Base-by-base conservation (phyloP, 345 rosid species). In the Durio zibethinus region DNA sequence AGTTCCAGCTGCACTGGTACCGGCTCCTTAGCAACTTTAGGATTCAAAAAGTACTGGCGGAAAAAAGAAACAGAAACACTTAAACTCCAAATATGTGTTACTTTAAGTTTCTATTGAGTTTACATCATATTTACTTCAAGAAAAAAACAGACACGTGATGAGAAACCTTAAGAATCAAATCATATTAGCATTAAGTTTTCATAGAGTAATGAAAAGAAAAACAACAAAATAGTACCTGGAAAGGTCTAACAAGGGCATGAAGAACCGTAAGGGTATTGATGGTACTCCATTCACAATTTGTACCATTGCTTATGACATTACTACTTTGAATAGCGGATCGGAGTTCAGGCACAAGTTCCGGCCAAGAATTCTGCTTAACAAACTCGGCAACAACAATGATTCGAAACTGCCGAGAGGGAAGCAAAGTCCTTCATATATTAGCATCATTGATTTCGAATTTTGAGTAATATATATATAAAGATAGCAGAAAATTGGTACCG, bases 21-120 rank as follows among this genome's bases (percentile, higher is more conserved):
- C 33, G 94, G 93, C 90, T 93, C 98, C 84, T 83, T 84, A 4
- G 84, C 89, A 83, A 91, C 85, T 87, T 90, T 91, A 53, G 98
- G 98, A 82, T 90, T 87, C 82, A 93, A 67, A 82, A 91, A 93
- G 79, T 91, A 93, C 98, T 93, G 86, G 63, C 71, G 80, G 61
- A 73, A 73, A 82, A 70, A 70, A 23, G 57, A 75, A 72, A 40
- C 62, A 31, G 2, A 53, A 77, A 68, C 40, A 75, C 62, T 25
- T 56, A n/a, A 42, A 9, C 15, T 67, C 15, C 54, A 76, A 5
- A 72, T 36, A 43, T 38, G 31, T 65, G 43, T 36, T 43, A 14
- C 64, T 47, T 77, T 40, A 20, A 67, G 36, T 64, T 18, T 18
- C 52, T 15, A 61, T 12, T 63, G 52, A 42, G 61, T 66, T 66